Evolutionary conservation across 352 stramenopile species (phyloP).

Genomic region (Pythium coloratum): DNA sequence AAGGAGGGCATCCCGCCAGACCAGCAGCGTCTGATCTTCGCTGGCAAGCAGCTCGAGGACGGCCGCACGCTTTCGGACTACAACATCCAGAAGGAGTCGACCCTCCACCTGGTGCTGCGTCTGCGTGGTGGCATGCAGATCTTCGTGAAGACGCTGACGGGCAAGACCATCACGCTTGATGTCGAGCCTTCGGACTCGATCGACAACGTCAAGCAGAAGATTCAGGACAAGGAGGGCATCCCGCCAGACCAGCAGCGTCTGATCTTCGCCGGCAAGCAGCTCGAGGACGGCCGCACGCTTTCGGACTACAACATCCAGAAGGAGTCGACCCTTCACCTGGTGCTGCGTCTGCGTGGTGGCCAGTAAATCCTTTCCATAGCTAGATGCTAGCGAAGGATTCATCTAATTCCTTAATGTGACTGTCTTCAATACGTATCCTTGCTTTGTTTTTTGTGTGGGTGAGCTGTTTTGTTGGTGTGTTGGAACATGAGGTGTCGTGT

Average conservation of each 20-base stretch:
- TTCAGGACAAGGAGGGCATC: constrained; percentile 69
- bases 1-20: constrained; percentile 85
- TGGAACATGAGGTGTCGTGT: not conserved
- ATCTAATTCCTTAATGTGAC: constrained; percentile 12
- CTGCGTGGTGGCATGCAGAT: constrained; percentile 59
- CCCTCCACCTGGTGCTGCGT: constrained; percentile 15
- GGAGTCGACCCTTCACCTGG: constrained; percentile 9
- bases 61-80: constrained; percentile 91
- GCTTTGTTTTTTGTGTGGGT: too few species aligned
- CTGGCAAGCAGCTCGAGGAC: constrained; percentile 94
- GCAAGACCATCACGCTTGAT: constrained; percentile 64
- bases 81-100: not conserved
- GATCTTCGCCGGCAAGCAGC: constrained; percentile 95
- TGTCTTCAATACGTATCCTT: constrained; percentile 4
- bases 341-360: constrained; percentile 18
- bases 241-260: constrained; percentile 94
- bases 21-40: constrained; percentile 96
- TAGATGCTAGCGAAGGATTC: not conserved
- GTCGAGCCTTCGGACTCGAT: constrained; percentile 93
- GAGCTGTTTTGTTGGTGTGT: not conserved
- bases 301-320: constrained; percentile 55
- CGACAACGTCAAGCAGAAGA: constrained; percentile 97
- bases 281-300: constrained; percentile 93
- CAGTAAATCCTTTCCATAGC: not conserved
- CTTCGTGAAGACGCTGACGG: constrained; percentile 91